A percentile compares a stretch with the other conserved stretches of the same genome.
Evolutionary conservation across 352 stramenopile species (phyloP).

Genomic region (Globisporangium ultimum): DNA sequence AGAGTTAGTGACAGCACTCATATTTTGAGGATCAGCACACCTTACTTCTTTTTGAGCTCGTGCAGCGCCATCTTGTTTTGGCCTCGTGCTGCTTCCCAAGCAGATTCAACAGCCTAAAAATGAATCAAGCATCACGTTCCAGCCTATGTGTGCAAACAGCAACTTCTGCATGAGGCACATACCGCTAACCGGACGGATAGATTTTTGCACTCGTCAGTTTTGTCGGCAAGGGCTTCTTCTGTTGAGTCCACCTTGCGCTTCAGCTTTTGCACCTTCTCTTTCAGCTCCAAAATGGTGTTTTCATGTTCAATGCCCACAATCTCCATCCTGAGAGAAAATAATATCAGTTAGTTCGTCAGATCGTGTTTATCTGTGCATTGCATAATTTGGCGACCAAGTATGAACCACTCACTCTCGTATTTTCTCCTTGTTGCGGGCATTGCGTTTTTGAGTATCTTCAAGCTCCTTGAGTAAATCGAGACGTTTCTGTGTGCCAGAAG

Average conservation of each 20-base stretch:
- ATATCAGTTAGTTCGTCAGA: background rate
- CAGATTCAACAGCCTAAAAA: constrained; percentile 65
- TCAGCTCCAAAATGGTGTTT: constrained; percentile 69
- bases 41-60: constrained; percentile 78
- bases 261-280: constrained; percentile 74
- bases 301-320: constrained; percentile 69
- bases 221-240: constrained; percentile 47
- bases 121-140: background rate
- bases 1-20: background rate
- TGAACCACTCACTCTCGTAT: constrained; percentile 44
- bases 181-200: constrained; percentile 58
- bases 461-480: constrained; percentile 65
- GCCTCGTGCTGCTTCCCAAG: constrained; percentile 71
- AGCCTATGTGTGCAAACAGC: background rate
- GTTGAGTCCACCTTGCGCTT: constrained; percentile 49
- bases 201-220: constrained; percentile 72
- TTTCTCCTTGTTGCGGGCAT: constrained; percentile 63
- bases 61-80: constrained; percentile 76
- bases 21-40: background rate
- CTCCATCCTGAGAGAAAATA: constrained; percentile 40
- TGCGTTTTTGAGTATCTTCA: constrained; percentile 68
- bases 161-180: constrained; percentile 6
- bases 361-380: background rate
- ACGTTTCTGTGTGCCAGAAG: constrained; percentile 32
- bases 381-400: too few species aligned